phyloP scores from a whole-genome alignment of 2,329 filamentous ascomycete species.

The Rachicladosporium sp. region DNA sequence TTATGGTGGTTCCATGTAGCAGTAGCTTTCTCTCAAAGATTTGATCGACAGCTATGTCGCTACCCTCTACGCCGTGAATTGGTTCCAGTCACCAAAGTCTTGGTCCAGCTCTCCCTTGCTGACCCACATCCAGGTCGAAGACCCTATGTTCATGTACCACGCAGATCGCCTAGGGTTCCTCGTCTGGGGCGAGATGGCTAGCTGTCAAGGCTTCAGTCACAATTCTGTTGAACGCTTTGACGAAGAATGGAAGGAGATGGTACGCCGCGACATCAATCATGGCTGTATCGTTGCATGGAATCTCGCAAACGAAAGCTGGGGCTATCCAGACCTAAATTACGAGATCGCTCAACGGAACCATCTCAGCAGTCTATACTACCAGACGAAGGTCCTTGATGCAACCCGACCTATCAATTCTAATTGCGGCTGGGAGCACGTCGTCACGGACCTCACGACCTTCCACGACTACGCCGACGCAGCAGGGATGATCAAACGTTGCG shows the following conservation, averaged over 20 bases:
- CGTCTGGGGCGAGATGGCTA: slow-evolving; percentile 54
- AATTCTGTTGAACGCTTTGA: slow-evolving; percentile 50
- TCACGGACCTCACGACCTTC: slow-evolving; percentile 53
- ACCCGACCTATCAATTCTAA: slow-evolving; percentile 58
- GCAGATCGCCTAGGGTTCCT: slow-evolving; percentile 49
- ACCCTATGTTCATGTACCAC: slow-evolving; percentile 49
- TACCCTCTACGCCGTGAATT: too few species aligned
- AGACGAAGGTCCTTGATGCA: slow-evolving; percentile 51
- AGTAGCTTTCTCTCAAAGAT: too few species aligned
- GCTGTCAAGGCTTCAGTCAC: slow-evolving; percentile 49
- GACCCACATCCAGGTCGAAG: slow-evolving; percentile 33
- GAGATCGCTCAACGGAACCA: slow-evolving; percentile 50
- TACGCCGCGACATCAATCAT: slow-evolving; percentile 53
- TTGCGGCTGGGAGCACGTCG: slow-evolving; percentile 58
- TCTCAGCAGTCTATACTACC: slow-evolving; percentile 49
- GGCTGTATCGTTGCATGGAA: slow-evolving; percentile 55
- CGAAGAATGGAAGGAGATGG: slow-evolving; percentile 51
- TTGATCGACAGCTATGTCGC: too few species aligned
- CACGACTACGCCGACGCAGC: slow-evolving; percentile 54
- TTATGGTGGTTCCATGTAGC: too few species aligned
- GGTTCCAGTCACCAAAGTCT: too few species aligned
- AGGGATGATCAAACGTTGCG: slow-evolving; percentile 43
- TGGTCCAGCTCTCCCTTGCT: too few species aligned
- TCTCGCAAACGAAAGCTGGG: slow-evolving; percentile 54
- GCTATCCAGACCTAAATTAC: slow-evolving; percentile 46